phyloP scores from a whole-genome alignment of 2,329 filamentous ascomycete genomes.

The Phyllosticta ampelicida region DNA sequence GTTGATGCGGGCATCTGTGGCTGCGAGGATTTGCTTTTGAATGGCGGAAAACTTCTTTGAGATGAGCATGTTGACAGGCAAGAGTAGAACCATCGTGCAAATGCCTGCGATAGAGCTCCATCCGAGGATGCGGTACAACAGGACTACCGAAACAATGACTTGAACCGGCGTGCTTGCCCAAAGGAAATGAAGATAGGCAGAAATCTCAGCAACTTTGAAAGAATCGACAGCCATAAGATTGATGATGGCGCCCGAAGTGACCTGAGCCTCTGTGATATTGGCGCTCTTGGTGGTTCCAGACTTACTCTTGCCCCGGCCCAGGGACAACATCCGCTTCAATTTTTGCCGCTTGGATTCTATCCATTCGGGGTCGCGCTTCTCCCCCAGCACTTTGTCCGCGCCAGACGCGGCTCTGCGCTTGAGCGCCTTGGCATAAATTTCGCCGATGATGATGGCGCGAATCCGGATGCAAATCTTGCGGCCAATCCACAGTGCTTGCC shows the following conservation, averaged over 20 bases:
- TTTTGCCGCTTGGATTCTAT: conserved; percentile 29
- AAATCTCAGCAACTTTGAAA: conserved; percentile 94
- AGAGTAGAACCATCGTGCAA: conserved; percentile 73
- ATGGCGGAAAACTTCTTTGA: conserved; percentile 75
- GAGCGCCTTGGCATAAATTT: conserved; percentile 93
- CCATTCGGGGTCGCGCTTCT: conserved; percentile 38
- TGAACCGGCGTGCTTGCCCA: conserved; percentile 86
- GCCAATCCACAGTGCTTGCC: conserved; percentile 83
- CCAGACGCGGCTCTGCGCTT: conserved; percentile 74
- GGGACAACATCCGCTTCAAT: conserved; percentile 38
- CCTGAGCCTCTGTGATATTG: conserved; percentile 53
- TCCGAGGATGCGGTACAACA: conserved; percentile 86
- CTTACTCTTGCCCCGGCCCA: conserved; percentile 48
- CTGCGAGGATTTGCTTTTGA: conserved; percentile 83
- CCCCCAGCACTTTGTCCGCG: conserved; percentile 62
- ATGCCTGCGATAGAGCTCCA: conserved; percentile 91
- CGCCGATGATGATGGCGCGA: conserved; percentile 88
- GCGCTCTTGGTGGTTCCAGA: conserved; percentile 37
- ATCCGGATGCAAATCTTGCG: conserved; percentile 89
- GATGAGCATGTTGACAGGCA: conserved; percentile 84
- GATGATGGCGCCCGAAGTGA: conserved; percentile 95
- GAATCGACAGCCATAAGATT: conserved; percentile 99
- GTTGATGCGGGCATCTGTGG: conserved; percentile 91
- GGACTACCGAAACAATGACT: conserved; percentile 63
- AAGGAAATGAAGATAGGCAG: conserved; percentile 92